Base-by-base conservation (phyloP, 352 stramenopile species). In the Phytophthora boehmeriae region DNA sequence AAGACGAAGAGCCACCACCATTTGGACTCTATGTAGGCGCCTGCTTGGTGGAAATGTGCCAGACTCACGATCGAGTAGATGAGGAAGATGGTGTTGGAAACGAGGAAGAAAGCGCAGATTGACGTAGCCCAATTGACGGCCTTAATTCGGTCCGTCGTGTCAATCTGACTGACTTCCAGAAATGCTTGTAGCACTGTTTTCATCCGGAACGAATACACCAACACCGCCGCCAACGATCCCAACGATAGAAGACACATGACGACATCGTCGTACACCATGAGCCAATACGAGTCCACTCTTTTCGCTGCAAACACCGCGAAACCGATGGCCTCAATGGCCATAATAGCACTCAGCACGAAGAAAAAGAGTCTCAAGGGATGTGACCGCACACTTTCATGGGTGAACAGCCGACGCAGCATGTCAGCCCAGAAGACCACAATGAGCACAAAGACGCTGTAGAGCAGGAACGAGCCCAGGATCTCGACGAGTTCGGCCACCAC, bases 381-480 rank as follows among this genome's bases (percentile, higher is more conserved):
- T 23, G 82, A 89, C 14, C 78, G 71, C 43, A 92, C 75, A 50
- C 68, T 80, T 47, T 86, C 78, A 49, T 93, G 83, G 14, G 84
- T 88, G 64, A 90, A 92, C 16, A 90, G 76, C 8, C 97, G 96
- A 47, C 97, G 97, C 30, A 99, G 76, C 83, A 99, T 98, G 71
- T 99, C 94, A 5, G 96, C 93, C 96, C 96, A 99, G 77, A 98
- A 98, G 20, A 99, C 95, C 41, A 98, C 78, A 73, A 98, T 98
- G 16, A 99, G 85, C 59, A 99, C 97, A 62, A 99, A 98, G 66
- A 99, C 97, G 53, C 88, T 95, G 76, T 98, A 98, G 25, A 99
- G 78, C n/a, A 96, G 78, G 45, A 98, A 83, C 17, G 90, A 97
- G 39, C 96, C 96, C 6, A 96, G 53, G 28, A 93, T 89, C 47